A percentile compares a stretch with the other conserved stretches of the same genome.
Conservation (phyloP, 1,139 yeast species). For the Suhomyces anneliseae region DNA sequence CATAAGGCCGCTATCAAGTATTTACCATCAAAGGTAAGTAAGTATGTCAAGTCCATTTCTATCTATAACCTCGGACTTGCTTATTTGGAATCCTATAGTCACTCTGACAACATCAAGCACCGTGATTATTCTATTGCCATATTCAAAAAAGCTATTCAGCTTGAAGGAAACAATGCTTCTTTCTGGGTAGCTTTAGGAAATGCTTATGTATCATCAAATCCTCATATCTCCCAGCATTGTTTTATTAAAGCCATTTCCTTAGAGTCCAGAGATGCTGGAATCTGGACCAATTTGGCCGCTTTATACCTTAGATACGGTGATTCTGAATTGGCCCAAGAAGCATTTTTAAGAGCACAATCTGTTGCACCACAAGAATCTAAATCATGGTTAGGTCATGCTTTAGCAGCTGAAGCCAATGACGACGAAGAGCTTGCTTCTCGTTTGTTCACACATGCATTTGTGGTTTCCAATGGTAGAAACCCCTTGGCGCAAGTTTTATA, state of each 20-base stretch:
- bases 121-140: conserved; percentile 54
- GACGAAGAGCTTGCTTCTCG: conserved; percentile 51
- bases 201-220: conserved; percentile 57
- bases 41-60: conserved; percentile 57
- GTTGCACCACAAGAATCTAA: conserved; percentile 72
- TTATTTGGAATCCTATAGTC: conserved; percentile 49
- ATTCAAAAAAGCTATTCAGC: conserved; percentile 65
- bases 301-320: conserved; percentile 73
- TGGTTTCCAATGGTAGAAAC: conserved; percentile 70
- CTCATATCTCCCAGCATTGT: conserved; percentile 86
- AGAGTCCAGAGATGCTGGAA: conserved; percentile 63
- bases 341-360: conserved; percentile 75
- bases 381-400: conserved; percentile 90
- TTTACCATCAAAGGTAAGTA: conserved; percentile 38
- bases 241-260: conserved; percentile 77
- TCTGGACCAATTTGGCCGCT: conserved; percentile 84
- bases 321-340: conserved; percentile 66
- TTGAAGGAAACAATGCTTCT: conserved; percentile 67
- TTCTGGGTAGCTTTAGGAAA: conserved; percentile 87
- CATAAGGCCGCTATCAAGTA: conserved; percentile 26
- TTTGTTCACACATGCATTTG: conserved; percentile 74
- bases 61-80: conserved; percentile 74
- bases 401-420: conserved; percentile 62
- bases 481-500: conserved; percentile 73
- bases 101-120: conserved; percentile 25